phyloP scores from a whole-genome alignment of 805 yeast species.

The Sugiyamaella lignohabitans region DNA sequence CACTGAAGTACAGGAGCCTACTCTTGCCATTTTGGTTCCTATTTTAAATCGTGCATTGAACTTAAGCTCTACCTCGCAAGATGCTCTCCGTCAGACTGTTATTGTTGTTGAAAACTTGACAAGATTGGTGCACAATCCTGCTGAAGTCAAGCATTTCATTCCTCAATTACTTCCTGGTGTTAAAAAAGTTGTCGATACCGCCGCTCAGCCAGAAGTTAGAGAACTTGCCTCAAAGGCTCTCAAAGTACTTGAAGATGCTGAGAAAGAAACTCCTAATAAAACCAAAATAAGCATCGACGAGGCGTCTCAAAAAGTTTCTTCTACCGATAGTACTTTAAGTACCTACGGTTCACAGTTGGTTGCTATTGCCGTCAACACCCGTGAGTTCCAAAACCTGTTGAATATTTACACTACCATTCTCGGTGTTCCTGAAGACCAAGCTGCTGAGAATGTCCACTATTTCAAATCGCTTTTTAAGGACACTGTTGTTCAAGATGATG shows the following conservation, averaged over 20 bases:
- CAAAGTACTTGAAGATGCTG: constrained; percentile 74
- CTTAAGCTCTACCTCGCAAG: constrained; percentile 85
- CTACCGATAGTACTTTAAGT: constrained; percentile 32
- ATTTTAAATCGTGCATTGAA: constrained; percentile 84
- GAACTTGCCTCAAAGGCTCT: constrained; percentile 85
- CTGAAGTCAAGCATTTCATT: constrained; percentile 82
- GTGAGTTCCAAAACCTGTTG: constrained; percentile 33
- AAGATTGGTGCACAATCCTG: constrained; percentile 85
- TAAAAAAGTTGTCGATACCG: constrained; percentile 77
- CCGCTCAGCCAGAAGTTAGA: constrained; percentile 94
- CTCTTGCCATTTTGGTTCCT: constrained; percentile 83
- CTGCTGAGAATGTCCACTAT: constrained; percentile 28
- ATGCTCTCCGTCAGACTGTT: constrained; percentile 93
- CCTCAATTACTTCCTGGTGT: constrained; percentile 90
- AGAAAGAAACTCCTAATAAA: constrained; percentile 62
- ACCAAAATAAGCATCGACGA: constrained; percentile 60
- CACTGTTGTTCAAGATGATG: constrained; percentile 47
- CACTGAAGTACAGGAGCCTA: constrained; percentile 97
- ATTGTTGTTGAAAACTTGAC: constrained; percentile 94
- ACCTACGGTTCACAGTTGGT: constrained; percentile 32
- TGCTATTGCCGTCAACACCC: constrained; percentile 30
- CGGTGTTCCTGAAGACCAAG: constrained; percentile 35
- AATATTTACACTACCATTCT: constrained; percentile 42
- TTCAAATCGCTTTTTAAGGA: constrained; percentile 33
- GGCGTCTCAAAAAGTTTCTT: constrained; percentile 26